Evolutionary conservation across 805 yeast species (phyloP), one percentile per base, ranked within the genome.

Genomic region (Candida vartiovaarae): DNA sequence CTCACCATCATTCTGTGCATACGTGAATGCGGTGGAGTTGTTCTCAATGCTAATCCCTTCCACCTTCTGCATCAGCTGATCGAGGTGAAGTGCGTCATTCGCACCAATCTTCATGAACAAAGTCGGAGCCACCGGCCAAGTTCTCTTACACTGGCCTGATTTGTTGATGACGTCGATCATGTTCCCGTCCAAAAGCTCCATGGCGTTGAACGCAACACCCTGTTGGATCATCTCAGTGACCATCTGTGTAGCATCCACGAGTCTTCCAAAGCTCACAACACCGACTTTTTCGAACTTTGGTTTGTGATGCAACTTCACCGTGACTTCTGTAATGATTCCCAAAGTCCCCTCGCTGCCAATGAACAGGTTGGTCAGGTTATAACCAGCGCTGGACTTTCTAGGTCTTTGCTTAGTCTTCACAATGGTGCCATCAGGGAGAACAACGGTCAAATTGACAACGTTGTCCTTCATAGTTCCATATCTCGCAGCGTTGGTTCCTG

Each of bases 391-490:
- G 9, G 41, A 34, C 53, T 84, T 84, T 50, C 84, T 71, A 4
- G 91, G 89, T 55, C 91, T 69, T 51, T 73, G 75, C 45, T 75
- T 75, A 2, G 93, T 84, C 64, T 82, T 84, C 41, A 84, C 65
- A 26, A 84, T 62, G 1, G 87, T 77, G 1, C 93, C 93, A 62
- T 84, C 93, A 11, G 91, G 84, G 34, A 84, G 63, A 3, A 84
- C 91, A 23, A 83, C 84, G 0, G 86, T 84, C 47, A 83, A 57
- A 51, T 74, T 74, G 27, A 83, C 62, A 1, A 82, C 77, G 55
- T 82, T 78, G 60, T 84, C 87, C 56, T 80, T 76, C 78, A 83
- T 82, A n/a, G 90, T 84, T 20, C 93, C 93, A 53, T 82, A 84
- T 36, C 84, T 61, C 25, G 76, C 75, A 8, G 90, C 89, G 51